phyloP scores from a whole-genome alignment of 2,329 filamentous ascomycete genomes.

The Fusarium bactridioides region DNA sequence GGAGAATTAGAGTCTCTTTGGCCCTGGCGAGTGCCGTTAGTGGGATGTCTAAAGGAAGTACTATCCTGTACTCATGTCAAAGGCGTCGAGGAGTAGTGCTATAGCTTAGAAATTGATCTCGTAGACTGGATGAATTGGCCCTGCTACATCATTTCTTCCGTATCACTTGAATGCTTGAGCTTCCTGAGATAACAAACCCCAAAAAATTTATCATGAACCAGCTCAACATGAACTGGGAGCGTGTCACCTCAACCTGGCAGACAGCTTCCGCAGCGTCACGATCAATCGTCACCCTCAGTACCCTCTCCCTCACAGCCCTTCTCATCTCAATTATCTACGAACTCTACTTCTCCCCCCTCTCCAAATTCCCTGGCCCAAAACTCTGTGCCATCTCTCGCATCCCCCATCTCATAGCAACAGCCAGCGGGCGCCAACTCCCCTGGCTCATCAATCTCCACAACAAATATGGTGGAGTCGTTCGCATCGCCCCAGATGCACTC shows the following conservation, averaged over 20 bases:
- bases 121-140: no score
- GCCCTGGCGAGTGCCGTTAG: background rate
- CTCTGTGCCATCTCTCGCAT: background rate
- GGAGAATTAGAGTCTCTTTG: background rate
- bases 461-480: background rate
- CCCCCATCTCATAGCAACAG: background rate
- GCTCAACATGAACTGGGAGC: background rate
- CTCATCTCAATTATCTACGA: background rate
- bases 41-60: fast-evolving
- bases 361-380: background rate
- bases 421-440: background rate
- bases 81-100: background rate
- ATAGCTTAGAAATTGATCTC: background rate
- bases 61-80: background rate
- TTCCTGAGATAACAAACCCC: background rate
- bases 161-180: background rate
- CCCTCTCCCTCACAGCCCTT: background rate
- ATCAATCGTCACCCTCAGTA: background rate
- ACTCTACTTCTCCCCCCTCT: background rate
- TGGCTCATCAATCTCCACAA: background rate
- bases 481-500: background rate
- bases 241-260: background rate
- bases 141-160: background rate
- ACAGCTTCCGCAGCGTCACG: background rate
- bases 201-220: background rate